Conservation (phyloP, 2,329 filamentous ascomycete genomes). For the Xylaria sp. region DNA sequence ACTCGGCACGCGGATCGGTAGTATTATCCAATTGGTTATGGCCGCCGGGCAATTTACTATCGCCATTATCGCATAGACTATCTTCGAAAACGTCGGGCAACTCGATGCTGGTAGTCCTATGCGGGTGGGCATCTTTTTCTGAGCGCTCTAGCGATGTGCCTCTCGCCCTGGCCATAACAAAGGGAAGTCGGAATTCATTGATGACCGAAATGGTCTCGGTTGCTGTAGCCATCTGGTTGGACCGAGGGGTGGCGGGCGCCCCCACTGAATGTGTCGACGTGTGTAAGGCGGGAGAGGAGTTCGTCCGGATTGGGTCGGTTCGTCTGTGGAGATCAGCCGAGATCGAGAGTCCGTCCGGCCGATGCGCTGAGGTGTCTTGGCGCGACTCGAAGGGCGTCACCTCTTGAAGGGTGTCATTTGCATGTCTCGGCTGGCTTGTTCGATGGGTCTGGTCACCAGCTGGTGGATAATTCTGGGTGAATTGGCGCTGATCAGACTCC, state of each 20-base stretch:
- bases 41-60: constrained; percentile 7
- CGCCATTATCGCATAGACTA: constrained; percentile 29
- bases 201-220: constrained; percentile 34
- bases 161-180: constrained; percentile 31
- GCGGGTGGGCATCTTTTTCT: constrained; percentile 36
- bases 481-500: constrained; percentile 26
- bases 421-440: constrained; percentile 21
- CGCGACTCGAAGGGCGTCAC: constrained; percentile 24
- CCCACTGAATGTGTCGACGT: constrained; percentile 10
- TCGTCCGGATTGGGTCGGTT: constrained; percentile 31
- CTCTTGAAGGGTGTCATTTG: constrained; percentile 18
- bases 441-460: constrained; percentile 19
- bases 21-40: constrained; percentile 20
- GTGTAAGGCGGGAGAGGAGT: constrained; percentile 21
- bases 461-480: constrained; percentile 23
- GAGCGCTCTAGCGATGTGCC: constrained; percentile 41
- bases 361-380: constrained; percentile 35
- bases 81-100: constrained; percentile 31
- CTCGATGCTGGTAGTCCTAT: constrained; percentile 28
- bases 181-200: constrained; percentile 33
- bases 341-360: constrained; percentile 36
- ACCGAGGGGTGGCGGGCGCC: constrained; percentile 20
- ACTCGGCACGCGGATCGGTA: constrained; percentile 29
- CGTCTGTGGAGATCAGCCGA: constrained; percentile 32
- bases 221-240: constrained; percentile 30